These are phyloP conservation scores for Saccharomyces hybrid DNA, from an alignment of 1,139 yeast genomes.

Conservation along the genomic window DNA sequence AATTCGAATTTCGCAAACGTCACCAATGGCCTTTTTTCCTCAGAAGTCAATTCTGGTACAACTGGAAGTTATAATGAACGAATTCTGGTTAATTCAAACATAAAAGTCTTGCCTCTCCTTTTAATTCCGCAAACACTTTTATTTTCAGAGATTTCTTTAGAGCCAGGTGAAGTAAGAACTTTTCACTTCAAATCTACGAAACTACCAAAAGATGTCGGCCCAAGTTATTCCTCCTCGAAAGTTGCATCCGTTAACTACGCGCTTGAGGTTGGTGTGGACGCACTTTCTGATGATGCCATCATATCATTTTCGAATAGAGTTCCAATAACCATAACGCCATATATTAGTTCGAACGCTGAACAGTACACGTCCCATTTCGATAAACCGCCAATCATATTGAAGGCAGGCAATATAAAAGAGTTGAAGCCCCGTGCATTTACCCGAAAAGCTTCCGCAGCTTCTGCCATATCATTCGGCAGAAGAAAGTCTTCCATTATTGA, in stretches of 20 bases:
- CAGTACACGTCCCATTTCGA: constrained; percentile 32
- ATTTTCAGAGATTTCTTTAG: constrained; percentile 57
- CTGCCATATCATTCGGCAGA: constrained; percentile 10
- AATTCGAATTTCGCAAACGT: constrained; percentile 9
- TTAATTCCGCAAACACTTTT: constrained; percentile 70
- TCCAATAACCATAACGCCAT: constrained; percentile 40
- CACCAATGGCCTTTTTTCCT: constrained; percentile 2
- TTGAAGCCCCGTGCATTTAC: constrained; percentile 8
- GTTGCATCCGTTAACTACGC: constrained; percentile 35
- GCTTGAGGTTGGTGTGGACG: constrained; percentile 40
- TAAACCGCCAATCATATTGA: constrained; percentile 18
- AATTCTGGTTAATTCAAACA: background rate
- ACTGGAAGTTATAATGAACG: background rate
- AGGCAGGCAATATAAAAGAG: constrained; percentile 23
- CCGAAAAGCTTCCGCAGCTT: constrained; percentile 12
- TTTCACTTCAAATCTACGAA: constrained; percentile 45
- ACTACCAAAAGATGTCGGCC: constrained; percentile 53
- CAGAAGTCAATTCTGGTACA: background rate
- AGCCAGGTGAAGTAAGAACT: constrained; percentile 42
- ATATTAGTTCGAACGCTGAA: constrained; percentile 35
- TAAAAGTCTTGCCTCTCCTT: constrained; percentile 50
- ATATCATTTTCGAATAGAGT: constrained; percentile 36
- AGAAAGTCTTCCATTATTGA: constrained; percentile 13
- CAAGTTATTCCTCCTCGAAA: constrained; percentile 43
- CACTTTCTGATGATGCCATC: constrained; percentile 26